These are phyloP conservation scores for Saturnispora diversa DNA, from an alignment of 805 yeast species.

Conservation along the genomic window DNA sequence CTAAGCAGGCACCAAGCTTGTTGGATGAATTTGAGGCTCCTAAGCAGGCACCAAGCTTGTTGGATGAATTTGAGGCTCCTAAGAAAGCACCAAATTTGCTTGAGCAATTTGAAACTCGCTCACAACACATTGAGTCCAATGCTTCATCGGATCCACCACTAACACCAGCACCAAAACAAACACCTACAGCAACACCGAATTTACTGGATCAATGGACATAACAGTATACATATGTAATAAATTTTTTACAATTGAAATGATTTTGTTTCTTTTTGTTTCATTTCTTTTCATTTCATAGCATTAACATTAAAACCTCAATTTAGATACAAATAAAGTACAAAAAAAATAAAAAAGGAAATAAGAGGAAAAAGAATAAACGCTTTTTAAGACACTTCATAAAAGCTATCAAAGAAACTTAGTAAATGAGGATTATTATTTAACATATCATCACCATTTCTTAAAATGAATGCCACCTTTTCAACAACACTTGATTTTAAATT, in stretches of 20 bases:
- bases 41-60: slow-evolving; percentile 1
- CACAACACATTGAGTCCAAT: no score
- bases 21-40: slow-evolving; percentile 12
- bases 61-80: slow-evolving; percentile 6
- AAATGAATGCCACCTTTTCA: slow-evolving; percentile 14
- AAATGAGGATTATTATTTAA: slow-evolving; percentile 18
- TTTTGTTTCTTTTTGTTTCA: neutral
- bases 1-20: neutral
- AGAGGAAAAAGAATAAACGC: neutral
- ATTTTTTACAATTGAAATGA: neutral
- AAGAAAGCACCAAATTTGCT: neutral
- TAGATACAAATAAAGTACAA: neutral
- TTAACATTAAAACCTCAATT: neutral
- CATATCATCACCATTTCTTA: slow-evolving; percentile 18
- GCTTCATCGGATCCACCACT: neutral
- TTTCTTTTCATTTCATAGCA: neutral
- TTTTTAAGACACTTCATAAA: slow-evolving; percentile 13
- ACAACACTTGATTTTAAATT: slow-evolving; percentile 14
- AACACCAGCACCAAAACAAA: neutral
- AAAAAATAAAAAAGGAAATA: neutral
- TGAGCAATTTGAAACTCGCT: neutral
- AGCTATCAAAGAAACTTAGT: slow-evolving; percentile 21
- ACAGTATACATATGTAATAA: neutral
- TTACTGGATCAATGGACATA: slow-evolving; percentile 9
- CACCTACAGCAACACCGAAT: slow-evolving; percentile 2